Percentiles rank a stretch among this genome's conserved stretches.
Conservation (phyloP, 441 rosid genomes). For the Arabidopsis lyrata region DNA sequence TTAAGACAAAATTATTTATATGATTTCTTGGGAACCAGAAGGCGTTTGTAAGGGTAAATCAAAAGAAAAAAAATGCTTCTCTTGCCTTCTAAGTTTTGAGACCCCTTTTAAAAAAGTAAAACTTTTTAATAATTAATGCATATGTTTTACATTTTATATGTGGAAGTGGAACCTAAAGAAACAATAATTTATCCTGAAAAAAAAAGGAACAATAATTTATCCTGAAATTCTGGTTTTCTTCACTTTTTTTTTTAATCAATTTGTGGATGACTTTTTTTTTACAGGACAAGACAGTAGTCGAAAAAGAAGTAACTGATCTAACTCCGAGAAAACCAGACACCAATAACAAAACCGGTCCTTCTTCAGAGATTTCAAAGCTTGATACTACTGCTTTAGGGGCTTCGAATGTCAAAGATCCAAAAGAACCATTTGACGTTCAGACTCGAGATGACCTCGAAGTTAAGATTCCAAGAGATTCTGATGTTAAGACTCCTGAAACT, state of each 20-base stretch:
- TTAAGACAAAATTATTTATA: background rate
- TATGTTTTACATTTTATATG: conserved; percentile 1
- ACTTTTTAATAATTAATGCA: background rate
- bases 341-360: conserved; percentile 18
- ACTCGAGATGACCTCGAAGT: conserved; percentile 38
- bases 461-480: conserved; percentile 25
- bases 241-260: background rate
- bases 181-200: background rate
- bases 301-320: conserved; percentile 5
- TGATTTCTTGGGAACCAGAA: conserved; percentile 9
- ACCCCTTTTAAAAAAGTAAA: background rate
- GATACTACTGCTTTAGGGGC: conserved; percentile 18
- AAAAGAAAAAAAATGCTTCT: conserved; percentile 1
- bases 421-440: conserved; percentile 32
- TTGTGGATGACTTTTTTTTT: background rate
- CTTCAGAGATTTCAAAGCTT: conserved; percentile 29
- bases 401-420: conserved; percentile 14
- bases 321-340: conserved; percentile 12
- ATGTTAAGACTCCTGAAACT: conserved; percentile 40
- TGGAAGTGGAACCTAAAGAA: background rate
- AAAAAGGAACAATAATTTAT: background rate
- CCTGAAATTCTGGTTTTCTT: background rate
- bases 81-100: conserved; percentile 28
- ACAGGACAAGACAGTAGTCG: conserved; percentile 16
- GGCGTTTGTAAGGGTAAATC: background rate